phyloP scores from a whole-genome alignment of 2,329 filamentous ascomycete species.

The Beauveria sp. region DNA sequence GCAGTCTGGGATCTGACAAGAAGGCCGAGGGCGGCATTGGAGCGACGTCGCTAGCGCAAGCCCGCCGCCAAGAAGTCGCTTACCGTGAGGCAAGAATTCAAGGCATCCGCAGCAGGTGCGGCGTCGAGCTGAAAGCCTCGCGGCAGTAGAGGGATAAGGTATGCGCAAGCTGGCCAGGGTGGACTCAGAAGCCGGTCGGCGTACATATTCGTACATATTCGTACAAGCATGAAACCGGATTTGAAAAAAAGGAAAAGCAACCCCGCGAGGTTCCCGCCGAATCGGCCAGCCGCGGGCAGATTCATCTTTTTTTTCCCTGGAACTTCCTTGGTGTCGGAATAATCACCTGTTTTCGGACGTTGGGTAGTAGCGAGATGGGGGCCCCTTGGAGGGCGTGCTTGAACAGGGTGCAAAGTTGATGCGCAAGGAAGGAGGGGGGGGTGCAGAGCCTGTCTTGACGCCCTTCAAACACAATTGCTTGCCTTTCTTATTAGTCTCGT shows the following conservation, averaged over 20 bases:
- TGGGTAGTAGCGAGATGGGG: slow-evolving; percentile 6
- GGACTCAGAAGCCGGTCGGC: background rate
- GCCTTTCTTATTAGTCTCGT: background rate
- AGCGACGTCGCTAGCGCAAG: background rate
- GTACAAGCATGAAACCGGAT: background rate
- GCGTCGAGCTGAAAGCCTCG: slow-evolving; percentile 5
- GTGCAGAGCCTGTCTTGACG: background rate
- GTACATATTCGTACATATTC: background rate
- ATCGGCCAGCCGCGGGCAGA: background rate
- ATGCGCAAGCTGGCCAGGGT: background rate
- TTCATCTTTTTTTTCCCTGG: background rate
- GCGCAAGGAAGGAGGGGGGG: background rate
- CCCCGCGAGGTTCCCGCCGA: background rate
- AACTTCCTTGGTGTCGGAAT: slow-evolving; percentile 3
- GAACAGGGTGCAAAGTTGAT: background rate
- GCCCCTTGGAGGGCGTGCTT: slow-evolving; percentile 3
- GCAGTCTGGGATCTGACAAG: background rate
- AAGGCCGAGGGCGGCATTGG: background rate
- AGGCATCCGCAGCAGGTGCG: background rate
- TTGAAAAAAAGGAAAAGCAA: background rate
- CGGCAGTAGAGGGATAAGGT: background rate
- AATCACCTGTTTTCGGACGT: slow-evolving; percentile 7
- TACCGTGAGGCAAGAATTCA: background rate
- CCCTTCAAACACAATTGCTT: background rate
- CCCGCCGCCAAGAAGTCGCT: background rate